phyloP scores from a whole-genome alignment of 2,329 filamentous ascomycete species.

The Calonectria pseudoturangicola region DNA sequence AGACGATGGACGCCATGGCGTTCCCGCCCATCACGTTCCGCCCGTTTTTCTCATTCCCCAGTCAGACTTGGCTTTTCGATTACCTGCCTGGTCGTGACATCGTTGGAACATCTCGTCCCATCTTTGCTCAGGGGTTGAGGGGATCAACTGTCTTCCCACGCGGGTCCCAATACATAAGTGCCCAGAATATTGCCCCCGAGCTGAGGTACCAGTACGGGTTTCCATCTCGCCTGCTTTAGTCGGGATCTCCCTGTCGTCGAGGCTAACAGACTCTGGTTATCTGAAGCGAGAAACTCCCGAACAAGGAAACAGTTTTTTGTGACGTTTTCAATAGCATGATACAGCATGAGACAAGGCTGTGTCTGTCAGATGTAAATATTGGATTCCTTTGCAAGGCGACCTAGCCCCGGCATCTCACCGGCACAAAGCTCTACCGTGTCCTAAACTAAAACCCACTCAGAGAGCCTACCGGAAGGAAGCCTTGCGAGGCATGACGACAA shows the following conservation, averaged over 20 bases:
- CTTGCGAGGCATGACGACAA: constrained; percentile 45
- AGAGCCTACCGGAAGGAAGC: constrained; percentile 37
- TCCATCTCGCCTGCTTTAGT: constrained; percentile 15
- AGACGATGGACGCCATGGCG: constrained; percentile 4
- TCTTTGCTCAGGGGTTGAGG: constrained; percentile 23
- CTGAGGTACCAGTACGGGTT: constrained; percentile 29
- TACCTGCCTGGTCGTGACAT: constrained; percentile 25
- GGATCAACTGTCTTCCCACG: constrained; percentile 29
- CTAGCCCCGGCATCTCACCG: constrained; percentile 2
- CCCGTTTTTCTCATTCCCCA: constrained; percentile 21
- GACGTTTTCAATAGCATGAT: constrained; percentile 26
- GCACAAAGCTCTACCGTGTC: constrained; percentile 31
- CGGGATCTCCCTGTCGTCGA: constrained; percentile 22
- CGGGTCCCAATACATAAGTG: constrained; percentile 5
- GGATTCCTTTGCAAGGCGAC: constrained; percentile 24
- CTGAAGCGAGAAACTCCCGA: neutral
- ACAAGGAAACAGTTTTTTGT: neutral
- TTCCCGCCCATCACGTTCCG: constrained; percentile 12
- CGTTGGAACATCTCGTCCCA: constrained; percentile 32
- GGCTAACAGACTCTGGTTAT: constrained; percentile 10
- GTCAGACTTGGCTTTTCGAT: constrained; percentile 25
- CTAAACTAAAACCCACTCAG: constrained; percentile 27
- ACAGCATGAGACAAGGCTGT: constrained; percentile 37
- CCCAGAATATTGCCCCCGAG: constrained; percentile 8
- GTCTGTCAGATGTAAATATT: constrained; percentile 34